Evolutionary conservation across 371 early-diverging fungal species (phyloP), one percentile per base, ranked within the genome.

Genomic region (Mortierella polycephala): DNA sequence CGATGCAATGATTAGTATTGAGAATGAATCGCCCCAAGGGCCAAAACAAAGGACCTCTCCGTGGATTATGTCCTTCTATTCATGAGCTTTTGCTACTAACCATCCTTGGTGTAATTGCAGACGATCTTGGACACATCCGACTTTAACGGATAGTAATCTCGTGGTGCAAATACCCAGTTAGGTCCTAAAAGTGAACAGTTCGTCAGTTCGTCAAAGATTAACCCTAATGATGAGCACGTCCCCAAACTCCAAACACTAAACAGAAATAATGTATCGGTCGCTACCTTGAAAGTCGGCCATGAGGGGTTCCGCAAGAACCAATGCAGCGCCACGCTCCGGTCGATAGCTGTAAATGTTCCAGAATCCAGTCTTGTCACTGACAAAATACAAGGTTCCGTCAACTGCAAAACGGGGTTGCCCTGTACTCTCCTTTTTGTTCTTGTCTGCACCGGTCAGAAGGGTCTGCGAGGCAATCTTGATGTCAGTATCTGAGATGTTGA

Each of bases 311-410:
- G 70, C 67, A 30, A 92, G 82, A 40, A 90, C 81, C 12, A 84
- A 69, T 16, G 75, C 68, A 5, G 82, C 71, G 3, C 74, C 57
- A 12, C 75, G 69, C 0, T 83, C 64, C 16, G 67, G 56, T 42
- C 80, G 71, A 60, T 85, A 84, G 10, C 83, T 81, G 75, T 91
- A 89, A 5, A 91, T 69, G 65, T 91, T 92, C 91, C 92, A 93
- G 74, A 88, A 94, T 5, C 91, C 90, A 1, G 88, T 81, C 40
- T 91, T 84, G 75, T 94, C 94, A 16, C 85, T 87, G 10, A 87
- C 81, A 72, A 92, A 91, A 68, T 89, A 91, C 21, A 94, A 75
- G 0, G 84, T 82, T 1, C 86, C 87, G 53, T 86, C 86, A 0
- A 63, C 65, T 40, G 85, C 89, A 67, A 90, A 94, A 0, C 85